Conservation (phyloP, 2,329 filamentous ascomycete genomes). For the Pleomassaria siparia region DNA sequence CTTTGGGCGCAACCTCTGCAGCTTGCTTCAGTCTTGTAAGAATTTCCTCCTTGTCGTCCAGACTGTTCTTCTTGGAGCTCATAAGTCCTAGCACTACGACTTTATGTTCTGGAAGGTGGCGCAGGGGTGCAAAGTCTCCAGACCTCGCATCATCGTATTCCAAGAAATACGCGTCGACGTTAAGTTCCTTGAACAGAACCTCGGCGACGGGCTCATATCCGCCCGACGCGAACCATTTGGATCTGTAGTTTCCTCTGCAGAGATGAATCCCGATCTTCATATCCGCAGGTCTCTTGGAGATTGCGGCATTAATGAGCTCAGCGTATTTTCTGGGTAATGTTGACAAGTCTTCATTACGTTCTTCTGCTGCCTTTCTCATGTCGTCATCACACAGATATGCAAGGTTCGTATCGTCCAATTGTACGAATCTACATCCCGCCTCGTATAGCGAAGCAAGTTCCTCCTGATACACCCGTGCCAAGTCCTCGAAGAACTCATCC, state of each 20-base stretch:
- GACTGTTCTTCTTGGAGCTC: constrained; percentile 59
- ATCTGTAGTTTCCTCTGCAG: constrained; percentile 60
- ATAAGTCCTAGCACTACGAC: constrained; percentile 59
- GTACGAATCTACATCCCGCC: constrained; percentile 59
- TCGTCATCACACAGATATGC: constrained; percentile 60
- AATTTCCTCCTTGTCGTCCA: constrained; percentile 53
- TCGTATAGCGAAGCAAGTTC: constrained; percentile 57
- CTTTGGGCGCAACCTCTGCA: constrained; percentile 51
- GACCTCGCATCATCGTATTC: constrained; percentile 61
- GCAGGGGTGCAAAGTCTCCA: constrained; percentile 58
- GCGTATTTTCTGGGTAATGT: constrained; percentile 56
- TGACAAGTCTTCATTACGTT: constrained; percentile 54
- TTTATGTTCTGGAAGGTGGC: constrained; percentile 57
- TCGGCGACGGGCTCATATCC: constrained; percentile 61
- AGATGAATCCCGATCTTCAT: constrained; percentile 60
- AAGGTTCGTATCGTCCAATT: constrained; percentile 63
- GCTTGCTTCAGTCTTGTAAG: constrained; percentile 41
- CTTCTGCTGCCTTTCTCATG: constrained; percentile 57
- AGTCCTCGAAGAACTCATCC: constrained; percentile 58
- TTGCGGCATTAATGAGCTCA: constrained; percentile 57
- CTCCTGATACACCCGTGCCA: constrained; percentile 58
- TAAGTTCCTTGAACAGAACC: constrained; percentile 58
- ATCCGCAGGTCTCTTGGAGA: constrained; percentile 55
- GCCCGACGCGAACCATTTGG: constrained; percentile 60
- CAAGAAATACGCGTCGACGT: constrained; percentile 62